Evolutionary conservation across 2,329 filamentous ascomycete species (phyloP).

Genomic region (Colletotrichum tanaceti): DNA sequence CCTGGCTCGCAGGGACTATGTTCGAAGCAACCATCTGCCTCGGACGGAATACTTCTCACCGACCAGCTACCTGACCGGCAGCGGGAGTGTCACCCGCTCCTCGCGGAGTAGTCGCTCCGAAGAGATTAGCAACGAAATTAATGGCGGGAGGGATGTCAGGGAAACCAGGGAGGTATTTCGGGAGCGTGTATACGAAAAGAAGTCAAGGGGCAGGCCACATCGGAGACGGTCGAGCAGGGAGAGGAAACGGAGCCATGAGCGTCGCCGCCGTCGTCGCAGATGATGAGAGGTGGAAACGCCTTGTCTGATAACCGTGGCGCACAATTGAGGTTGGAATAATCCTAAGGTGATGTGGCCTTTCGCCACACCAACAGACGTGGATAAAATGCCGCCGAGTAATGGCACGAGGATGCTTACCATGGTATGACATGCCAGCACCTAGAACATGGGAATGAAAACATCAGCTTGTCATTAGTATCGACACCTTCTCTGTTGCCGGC

Average conservation of each 20-base stretch:
- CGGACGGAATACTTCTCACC: constrained; percentile 4
- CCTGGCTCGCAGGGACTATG: background rate
- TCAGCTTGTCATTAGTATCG: constrained; percentile 36
- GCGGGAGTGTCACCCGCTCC: background rate
- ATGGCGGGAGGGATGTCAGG: background rate
- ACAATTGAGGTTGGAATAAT: background rate
- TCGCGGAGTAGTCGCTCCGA: constrained; percentile 13
- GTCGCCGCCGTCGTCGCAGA: constrained; percentile 5
- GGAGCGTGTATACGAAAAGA: constrained; percentile 21
- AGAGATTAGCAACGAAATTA: constrained; percentile 18
- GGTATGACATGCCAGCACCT: background rate
- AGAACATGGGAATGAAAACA: constrained; percentile 14
- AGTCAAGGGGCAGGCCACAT: constrained; percentile 8
- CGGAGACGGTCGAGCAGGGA: constrained; percentile 15
- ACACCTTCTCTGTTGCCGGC: constrained; percentile 37
- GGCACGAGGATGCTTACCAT: background rate
- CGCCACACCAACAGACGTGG: too few relatives aligned
- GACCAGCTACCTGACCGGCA: constrained; percentile 5
- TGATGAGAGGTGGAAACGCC: background rate
- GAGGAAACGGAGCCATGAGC: constrained; percentile 17
- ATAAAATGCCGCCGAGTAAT: background rate
- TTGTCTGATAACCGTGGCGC: background rate
- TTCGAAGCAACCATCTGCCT: background rate
- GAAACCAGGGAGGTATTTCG: constrained; percentile 13
- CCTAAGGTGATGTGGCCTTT: background rate